Evolutionary conservation across 2,329 filamentous ascomycete species (phyloP).

Genomic region (Penicillium concentricum): DNA sequence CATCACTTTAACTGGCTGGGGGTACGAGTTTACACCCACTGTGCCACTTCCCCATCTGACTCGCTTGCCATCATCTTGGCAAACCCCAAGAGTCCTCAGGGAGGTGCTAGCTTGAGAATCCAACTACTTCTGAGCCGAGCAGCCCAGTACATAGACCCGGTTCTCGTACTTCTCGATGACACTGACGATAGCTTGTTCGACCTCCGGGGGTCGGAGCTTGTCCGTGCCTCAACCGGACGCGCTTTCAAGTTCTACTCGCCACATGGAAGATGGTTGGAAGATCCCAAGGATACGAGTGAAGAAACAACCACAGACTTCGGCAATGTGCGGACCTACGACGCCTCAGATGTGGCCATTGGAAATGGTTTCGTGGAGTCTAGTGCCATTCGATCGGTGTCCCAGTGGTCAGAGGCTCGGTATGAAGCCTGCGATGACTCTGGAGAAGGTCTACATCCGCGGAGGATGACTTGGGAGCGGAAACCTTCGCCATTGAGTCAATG

Average conservation of each 20-base stretch:
- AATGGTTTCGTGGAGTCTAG: slow-evolving; percentile 15
- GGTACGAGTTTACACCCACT: slow-evolving; percentile 4
- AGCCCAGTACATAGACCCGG: slow-evolving; percentile 20
- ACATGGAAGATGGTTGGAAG: slow-evolving; percentile 23
- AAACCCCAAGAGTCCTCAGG: slow-evolving; percentile 10
- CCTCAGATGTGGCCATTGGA: background rate
- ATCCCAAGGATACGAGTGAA: background rate
- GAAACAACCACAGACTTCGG: slow-evolving; percentile 12
- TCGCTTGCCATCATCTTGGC: slow-evolving; percentile 24
- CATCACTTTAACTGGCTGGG: slow-evolving; percentile 32
- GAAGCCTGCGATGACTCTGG: background rate
- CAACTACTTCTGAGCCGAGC: slow-evolving; percentile 18
- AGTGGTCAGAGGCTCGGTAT: background rate
- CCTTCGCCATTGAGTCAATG: background rate
- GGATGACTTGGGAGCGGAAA: background rate
- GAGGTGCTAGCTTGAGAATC: slow-evolving; percentile 7
- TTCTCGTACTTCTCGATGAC: slow-evolving; percentile 15
- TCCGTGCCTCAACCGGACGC: slow-evolving; percentile 10
- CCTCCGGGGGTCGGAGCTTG: slow-evolving; percentile 8
- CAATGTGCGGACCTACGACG: background rate
- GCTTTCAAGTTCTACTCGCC: slow-evolving; percentile 23
- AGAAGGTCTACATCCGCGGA: background rate
- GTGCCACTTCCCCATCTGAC: slow-evolving; percentile 19
- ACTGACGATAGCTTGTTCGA: background rate
- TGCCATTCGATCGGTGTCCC: background rate